Percentiles rank a stretch among this genome's conserved stretches.
Evolutionary conservation across 352 stramenopile species (phyloP).

Genomic region (Phytopythium helicoides): DNA sequence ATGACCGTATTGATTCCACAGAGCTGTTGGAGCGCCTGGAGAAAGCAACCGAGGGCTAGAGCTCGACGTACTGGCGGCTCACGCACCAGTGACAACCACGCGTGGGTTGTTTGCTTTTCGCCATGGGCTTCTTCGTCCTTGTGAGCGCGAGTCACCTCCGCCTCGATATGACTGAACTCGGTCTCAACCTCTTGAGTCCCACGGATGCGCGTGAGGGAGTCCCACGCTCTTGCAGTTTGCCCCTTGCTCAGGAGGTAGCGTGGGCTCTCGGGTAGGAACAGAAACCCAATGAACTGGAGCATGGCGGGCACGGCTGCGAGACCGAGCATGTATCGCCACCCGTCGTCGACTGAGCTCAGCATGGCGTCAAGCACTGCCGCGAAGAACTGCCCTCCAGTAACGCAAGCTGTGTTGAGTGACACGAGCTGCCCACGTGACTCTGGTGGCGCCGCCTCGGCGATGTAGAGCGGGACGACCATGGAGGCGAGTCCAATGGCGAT

Average conservation of each 20-base stretch:
- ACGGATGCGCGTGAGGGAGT: conserved; percentile 49
- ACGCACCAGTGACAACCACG: conserved; percentile 33
- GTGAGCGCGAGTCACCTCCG: conserved; percentile 29
- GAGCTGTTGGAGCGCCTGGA: conserved; percentile 68
- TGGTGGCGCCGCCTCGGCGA: conserved; percentile 68
- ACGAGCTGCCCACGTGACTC: conserved; percentile 64
- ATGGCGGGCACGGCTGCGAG: conserved; percentile 58
- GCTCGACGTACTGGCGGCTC: conserved; percentile 36
- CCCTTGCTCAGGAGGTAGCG: conserved; percentile 58
- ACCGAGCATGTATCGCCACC: conserved; percentile 84
- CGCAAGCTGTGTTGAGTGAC: conserved; percentile 72
- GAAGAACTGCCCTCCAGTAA: conserved; percentile 81
- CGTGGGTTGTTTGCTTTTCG: conserved; percentile 18
- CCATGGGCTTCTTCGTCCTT: background rate
- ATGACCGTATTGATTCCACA: conserved; percentile 89
- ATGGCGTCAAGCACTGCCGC: conserved; percentile 58
- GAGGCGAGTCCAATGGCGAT: conserved; percentile 69
- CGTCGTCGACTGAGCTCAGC: conserved; percentile 44
- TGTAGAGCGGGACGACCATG: conserved; percentile 78
- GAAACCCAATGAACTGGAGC: conserved; percentile 70
- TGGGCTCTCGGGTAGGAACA: conserved; percentile 66
- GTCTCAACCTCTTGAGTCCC: conserved; percentile 43
- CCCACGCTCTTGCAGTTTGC: conserved; percentile 37
- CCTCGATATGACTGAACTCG: conserved; percentile 60
- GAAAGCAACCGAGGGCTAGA: conserved; percentile 53